These are phyloP conservation scores for Ajuga chamaepitys DNA, from an alignment of 257 asterid genomes.

Conservation along the genomic window DNA sequence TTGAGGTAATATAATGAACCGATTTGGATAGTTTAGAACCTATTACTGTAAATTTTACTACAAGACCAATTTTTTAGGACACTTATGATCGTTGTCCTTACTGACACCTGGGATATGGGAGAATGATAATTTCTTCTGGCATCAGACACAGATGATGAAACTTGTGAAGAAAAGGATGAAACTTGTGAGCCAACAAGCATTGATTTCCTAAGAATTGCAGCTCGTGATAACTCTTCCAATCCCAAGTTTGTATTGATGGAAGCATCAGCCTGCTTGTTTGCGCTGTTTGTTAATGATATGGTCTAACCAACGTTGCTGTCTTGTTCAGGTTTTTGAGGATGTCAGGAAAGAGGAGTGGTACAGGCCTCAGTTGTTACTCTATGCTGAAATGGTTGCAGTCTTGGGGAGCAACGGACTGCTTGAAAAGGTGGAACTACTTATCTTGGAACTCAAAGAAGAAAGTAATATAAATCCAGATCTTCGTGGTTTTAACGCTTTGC, in stretches of 20 bases:
- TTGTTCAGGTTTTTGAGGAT: constrained; percentile 56
- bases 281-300: background rate
- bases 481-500: constrained; percentile 46
- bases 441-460: constrained; percentile 45
- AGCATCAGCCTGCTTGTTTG: background rate
- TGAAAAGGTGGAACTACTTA: constrained; percentile 32
- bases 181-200: no score
- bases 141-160: background rate
- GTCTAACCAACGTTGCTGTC: background rate
- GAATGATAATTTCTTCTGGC: background rate
- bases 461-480: constrained; percentile 33
- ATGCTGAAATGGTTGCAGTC: constrained; percentile 53
- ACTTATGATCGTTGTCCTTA: no score
- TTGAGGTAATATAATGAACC: no score
- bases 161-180: background rate
- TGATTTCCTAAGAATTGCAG: background rate
- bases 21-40: no score
- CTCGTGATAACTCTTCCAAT: background rate
- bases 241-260: background rate
- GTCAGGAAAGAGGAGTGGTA: constrained; percentile 58
- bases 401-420: constrained; percentile 58
- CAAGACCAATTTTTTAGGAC: no score
- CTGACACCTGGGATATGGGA: background rate
- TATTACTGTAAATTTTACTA: no score
- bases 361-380: constrained; percentile 43